These are phyloP conservation scores for Laguncularia racemosa DNA, from an alignment of 345 rosid species.

Conservation along the genomic window DNA sequence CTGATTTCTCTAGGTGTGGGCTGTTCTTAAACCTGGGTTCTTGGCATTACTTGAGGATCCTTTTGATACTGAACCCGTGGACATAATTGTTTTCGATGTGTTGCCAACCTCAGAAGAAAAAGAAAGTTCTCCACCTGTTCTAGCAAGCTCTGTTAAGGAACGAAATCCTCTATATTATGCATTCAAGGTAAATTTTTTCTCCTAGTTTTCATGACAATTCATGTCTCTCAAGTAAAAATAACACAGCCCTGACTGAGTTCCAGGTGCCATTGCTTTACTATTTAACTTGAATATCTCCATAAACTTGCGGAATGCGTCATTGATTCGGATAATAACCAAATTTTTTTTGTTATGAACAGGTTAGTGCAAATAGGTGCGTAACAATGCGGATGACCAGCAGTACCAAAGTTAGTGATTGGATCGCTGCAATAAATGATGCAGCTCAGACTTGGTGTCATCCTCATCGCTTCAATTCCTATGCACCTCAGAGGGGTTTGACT, in stretches of 20 bases:
- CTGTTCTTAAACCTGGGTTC: constrained; percentile 90
- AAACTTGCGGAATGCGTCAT: too few species aligned
- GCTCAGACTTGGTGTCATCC: constrained; percentile 64
- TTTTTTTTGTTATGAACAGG: constrained; percentile 23
- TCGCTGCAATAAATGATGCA: constrained; percentile 60
- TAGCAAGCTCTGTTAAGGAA: constrained; percentile 62
- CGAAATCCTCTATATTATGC: constrained; percentile 59
- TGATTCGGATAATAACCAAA: neutral
- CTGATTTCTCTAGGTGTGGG: constrained; percentile 58
- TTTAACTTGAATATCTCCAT: neutral
- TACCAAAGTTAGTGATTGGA: constrained; percentile 67
- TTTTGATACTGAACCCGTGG: constrained; percentile 52
- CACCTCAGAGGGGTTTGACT: constrained; percentile 73
- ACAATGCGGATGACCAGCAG: constrained; percentile 48
- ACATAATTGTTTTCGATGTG: constrained; percentile 71
- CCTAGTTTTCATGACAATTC: neutral
- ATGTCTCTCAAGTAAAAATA: neutral
- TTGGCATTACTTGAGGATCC: constrained; percentile 85
- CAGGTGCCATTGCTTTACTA: neutral
- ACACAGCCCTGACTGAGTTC: too few species aligned
- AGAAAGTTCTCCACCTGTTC: constrained; percentile 21
- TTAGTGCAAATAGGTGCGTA: constrained; percentile 62
- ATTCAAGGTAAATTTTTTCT: constrained; percentile 35
- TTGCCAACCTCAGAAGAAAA: constrained; percentile 22
- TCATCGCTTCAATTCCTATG: constrained; percentile 72